Evolutionary conservation across 2,329 filamentous ascomycete species (phyloP).

Genomic region (Bipolaris oryzae): DNA sequence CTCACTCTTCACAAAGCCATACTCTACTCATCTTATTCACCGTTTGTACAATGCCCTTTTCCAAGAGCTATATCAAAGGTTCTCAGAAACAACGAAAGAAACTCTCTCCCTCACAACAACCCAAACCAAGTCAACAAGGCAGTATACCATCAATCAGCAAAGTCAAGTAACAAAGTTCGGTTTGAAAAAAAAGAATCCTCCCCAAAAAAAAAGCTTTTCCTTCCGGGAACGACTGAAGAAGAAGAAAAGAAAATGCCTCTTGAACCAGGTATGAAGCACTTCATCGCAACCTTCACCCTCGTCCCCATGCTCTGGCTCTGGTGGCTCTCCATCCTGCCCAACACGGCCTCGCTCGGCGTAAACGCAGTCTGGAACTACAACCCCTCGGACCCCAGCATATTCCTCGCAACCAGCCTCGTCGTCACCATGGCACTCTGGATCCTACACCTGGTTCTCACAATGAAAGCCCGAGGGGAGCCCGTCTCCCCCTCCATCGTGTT

Average conservation of each 20-base stretch:
- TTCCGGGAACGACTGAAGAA: neutral
- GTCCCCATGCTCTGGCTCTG: neutral
- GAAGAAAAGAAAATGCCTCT: neutral
- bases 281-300: slow-evolving; percentile 1
- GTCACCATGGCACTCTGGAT: neutral
- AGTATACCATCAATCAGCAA: too few relatives aligned
- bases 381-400: neutral
- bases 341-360: neutral
- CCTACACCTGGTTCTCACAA: neutral
- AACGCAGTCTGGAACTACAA: neutral
- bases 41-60: too few relatives aligned
- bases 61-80: too few relatives aligned
- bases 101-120: too few relatives aligned
- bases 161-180: too few relatives aligned
- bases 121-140: too few relatives aligned
- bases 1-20: too few relatives aligned
- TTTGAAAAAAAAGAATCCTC: too few relatives aligned
- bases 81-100: too few relatives aligned
- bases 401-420: neutral
- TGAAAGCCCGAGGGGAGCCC: neutral
- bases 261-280: neutral
- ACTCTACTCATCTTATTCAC: too few relatives aligned
- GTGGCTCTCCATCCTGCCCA: neutral
- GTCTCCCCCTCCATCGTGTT: neutral
- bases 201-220: neutral